A percentile compares a stretch with the other conserved stretches of the same genome.
phyloP scores from a whole-genome alignment of 164 flowering plant genomes.

The Aristolochia californica region DNA sequence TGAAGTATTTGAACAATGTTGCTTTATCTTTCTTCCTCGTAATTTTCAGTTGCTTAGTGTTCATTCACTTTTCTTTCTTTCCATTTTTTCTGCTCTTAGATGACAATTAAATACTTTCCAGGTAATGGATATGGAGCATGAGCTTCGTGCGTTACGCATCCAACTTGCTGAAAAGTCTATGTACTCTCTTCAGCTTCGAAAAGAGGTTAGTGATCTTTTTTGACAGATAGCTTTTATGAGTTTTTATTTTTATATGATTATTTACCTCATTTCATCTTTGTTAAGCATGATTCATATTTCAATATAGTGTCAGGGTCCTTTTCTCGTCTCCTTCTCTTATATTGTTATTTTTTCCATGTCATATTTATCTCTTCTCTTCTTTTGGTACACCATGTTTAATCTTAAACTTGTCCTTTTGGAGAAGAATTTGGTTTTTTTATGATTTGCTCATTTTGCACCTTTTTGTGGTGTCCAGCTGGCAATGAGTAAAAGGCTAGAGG shows the following conservation, averaged over 20 bases:
- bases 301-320: no score
- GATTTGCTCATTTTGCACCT: background rate
- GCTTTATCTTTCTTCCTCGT: no score
- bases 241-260: background rate
- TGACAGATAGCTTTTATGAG: background rate
- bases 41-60: no score
- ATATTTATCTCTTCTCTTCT: background rate
- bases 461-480: conserved; percentile 42
- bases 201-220: conserved; percentile 46
- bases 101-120: conserved; percentile 17
- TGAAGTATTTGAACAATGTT: no score
- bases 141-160: conserved; percentile 69
- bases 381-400: background rate
- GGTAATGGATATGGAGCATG: conserved; percentile 99
- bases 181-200: conserved; percentile 67
- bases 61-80: background rate
- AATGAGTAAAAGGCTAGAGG: conserved; percentile 49
- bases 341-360: background rate
- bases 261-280: background rate
- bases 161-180: conserved; percentile 77
- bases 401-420: background rate
- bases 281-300: no score
- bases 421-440: background rate
- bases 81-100: background rate
- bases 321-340: background rate